Base-by-base conservation (phyloP, 2,329 filamentous ascomycete species). In the Rhytidhysteron rufulum region DNA sequence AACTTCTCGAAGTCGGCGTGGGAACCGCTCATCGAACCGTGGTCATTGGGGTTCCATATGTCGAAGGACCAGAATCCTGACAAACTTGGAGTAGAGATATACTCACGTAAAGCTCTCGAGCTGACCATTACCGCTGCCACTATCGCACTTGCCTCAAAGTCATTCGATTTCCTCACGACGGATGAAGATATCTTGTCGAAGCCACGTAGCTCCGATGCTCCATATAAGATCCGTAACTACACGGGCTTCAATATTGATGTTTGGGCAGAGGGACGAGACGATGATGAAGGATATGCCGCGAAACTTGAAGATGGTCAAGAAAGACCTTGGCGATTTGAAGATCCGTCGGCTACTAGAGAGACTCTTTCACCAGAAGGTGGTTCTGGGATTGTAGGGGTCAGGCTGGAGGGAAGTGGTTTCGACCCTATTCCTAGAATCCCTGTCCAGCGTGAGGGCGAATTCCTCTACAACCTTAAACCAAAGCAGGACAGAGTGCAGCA, bases 1-100 rank as follows among this genome's bases (percentile, higher is more conserved):
- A 98, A 98, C 66, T 98, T 98, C 68, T 93, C 93, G 11, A 98
- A 98, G 64, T 98, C 93, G 0, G 88, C 89, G 3, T 98, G 93
- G 93, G 93, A 98, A 63, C 93, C 93, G 3, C 70, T 98, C 24
- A 81, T 98, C 19, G 93, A 98, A 62, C 94, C 94, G 6, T 98
- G 93, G 93, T 83, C 91, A 50, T 75, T 97, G n/a, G 89, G 89
- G 2, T 82, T 98, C 51, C 88, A 94, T 47, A 80, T 97, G 62
- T 82, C 86, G 1, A 90, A 84, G 53, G 83, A 93, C 42, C 75
- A 82, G 19, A 77, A 80, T 31, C 86, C 84, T 0, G 86, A 91
- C 27, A 74, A 86, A 37, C 70, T 96, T 44, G 86, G 88, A 0
- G 74, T 98, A 15, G 90, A 97, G 41, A 71, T 95, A 2, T 85